Evolutionary conservation across 495 filamentous ascomycete species (phyloP), one percentile per base, ranked within the genome.

Genomic region (Thermochaetoides thermophila): DNA sequence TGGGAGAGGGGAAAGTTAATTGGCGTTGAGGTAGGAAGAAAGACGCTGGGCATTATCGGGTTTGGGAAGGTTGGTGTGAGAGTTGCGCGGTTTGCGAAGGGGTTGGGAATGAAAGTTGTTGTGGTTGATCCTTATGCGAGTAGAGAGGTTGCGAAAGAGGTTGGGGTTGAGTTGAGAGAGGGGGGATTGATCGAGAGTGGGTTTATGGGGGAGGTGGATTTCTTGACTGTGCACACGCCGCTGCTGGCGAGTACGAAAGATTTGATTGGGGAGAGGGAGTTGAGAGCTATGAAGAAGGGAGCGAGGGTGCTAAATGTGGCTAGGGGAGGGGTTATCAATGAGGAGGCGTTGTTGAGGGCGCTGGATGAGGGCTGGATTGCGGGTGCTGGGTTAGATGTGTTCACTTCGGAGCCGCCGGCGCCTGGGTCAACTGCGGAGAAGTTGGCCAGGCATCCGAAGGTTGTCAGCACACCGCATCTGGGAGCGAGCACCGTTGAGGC

Each of bases 401-500:
- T 76, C 49, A 80, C 76, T 0, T 59, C 60, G 1, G 80, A 85
- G 50, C 80, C 80, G 13, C 46, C 56, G 9, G 37, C 31, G 29
- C 40, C 36, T 16, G 65, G 61, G 19, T 65, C 66, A 15, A 46
- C 65, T 4, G 71, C 76, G 1, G 59, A 59, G 29, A 57, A 56
- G 30, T 52, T 82, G 16, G 65, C 73, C 30, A 56, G 55, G 2
- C 77, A 83, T 40, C 69, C 68, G 4, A 69, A 65, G 36, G 74
- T 77, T 3, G 70, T 81, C 15, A 70, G 67, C 5, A 83, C 78
- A 23, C 78, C 78, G 7, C 78, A 83, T 55, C 64, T 83, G 1
- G 78, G 78, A 4, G 78, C 78, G 7, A 74, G 69, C 9, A 83
- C 77, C 2, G 63, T 76, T n/a, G 78, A 83, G 59, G 78, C 78